Evolutionary conservation across 106 monocot species (phyloP).

Genomic region (Dendrobium officinale): DNA sequence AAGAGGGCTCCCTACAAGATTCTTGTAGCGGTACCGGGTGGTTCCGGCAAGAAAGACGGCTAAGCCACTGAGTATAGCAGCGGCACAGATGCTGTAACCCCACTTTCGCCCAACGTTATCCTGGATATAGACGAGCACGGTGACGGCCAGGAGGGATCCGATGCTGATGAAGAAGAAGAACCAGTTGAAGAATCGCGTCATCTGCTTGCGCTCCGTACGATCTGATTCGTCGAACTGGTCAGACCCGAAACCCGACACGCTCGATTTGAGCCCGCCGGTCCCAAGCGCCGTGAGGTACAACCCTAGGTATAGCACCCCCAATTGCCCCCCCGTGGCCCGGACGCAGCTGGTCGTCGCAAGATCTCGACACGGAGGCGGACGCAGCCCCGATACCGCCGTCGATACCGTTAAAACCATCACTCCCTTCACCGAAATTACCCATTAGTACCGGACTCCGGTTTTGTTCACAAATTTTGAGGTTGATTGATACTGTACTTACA

Average conservation of each 20-base stretch:
- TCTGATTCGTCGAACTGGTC: constrained; percentile 68
- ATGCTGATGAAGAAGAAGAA: constrained; percentile 39
- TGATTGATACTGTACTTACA: constrained; percentile 15
- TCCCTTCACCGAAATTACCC: constrained; percentile 24
- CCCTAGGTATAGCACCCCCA: constrained; percentile 40
- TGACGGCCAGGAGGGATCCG: constrained; percentile 56
- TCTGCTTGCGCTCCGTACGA: constrained; percentile 24
- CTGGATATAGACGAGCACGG: constrained; percentile 57
- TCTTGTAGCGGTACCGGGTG: constrained; percentile 48
- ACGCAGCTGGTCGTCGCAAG: constrained; percentile 9
- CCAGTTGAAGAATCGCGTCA: constrained; percentile 56
- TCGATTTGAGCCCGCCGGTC: constrained; percentile 25
- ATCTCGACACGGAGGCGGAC: constrained; percentile 26
- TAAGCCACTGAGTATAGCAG: constrained; percentile 32
- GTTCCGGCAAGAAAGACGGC: constrained; percentile 38
- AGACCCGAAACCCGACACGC: constrained; percentile 56
- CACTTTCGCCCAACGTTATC: constrained; percentile 44
- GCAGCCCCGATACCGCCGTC: constrained; percentile 32
- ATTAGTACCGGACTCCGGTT: not conserved
- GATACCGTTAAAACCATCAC: constrained; percentile 50
- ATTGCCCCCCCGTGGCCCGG: constrained; percentile 24
- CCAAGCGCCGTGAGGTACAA: constrained; percentile 48
- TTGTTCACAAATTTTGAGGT: not conserved
- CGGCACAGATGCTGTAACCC: constrained; percentile 61
- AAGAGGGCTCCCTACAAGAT: constrained; percentile 51